phyloP scores from a whole-genome alignment of 176 grass and related monocot genomes.

The Neostapfia colusana region DNA sequence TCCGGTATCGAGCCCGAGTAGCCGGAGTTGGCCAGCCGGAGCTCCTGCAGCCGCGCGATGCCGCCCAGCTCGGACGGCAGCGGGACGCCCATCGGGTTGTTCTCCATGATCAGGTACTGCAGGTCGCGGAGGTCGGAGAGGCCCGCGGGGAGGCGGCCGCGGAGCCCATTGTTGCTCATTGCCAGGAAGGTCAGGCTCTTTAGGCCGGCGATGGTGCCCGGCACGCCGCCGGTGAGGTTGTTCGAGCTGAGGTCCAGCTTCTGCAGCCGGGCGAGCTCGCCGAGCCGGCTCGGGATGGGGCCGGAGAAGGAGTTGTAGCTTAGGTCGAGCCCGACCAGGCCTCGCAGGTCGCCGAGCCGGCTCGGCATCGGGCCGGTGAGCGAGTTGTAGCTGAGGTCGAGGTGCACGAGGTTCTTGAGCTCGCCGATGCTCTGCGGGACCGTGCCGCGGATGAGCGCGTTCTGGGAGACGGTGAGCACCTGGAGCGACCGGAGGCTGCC shows the following conservation, averaged over 20 bases:
- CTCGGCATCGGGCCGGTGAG: conserved; percentile 56
- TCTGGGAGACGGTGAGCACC: conserved; percentile 89
- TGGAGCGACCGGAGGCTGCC: conserved; percentile 58
- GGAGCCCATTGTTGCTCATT: conserved; percentile 67
- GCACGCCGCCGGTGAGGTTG: conserved; percentile 62
- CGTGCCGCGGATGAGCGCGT: conserved; percentile 51
- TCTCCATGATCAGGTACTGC: conserved; percentile 94
- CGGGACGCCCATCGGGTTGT: conserved; percentile 67
- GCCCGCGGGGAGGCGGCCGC: conserved; percentile 58
- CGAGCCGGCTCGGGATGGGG: conserved; percentile 56
- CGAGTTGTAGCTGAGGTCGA: conserved; percentile 97
- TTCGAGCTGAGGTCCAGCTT: conserved; percentile 96
- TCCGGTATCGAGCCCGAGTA: conserved; percentile 75
- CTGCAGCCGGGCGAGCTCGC: conserved; percentile 60
- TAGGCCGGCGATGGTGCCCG: conserved; percentile 37
- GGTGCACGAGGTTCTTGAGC: conserved; percentile 57
- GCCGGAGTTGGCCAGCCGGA: conserved; percentile 81
- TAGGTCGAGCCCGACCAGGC: conserved; percentile 70
- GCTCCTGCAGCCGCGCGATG: conserved; percentile 77
- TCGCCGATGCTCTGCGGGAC: conserved; percentile 49
- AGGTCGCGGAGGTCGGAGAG: conserved; percentile 63
- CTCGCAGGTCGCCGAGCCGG: conserved; percentile 46
- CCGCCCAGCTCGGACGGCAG: conserved; percentile 61
- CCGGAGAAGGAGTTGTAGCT: conserved; percentile 91
- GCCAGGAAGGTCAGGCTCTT: conserved; percentile 64